Evolutionary conservation across 257 asterid genomes (phyloP).

Genomic region (Ligustrum vulgare): DNA sequence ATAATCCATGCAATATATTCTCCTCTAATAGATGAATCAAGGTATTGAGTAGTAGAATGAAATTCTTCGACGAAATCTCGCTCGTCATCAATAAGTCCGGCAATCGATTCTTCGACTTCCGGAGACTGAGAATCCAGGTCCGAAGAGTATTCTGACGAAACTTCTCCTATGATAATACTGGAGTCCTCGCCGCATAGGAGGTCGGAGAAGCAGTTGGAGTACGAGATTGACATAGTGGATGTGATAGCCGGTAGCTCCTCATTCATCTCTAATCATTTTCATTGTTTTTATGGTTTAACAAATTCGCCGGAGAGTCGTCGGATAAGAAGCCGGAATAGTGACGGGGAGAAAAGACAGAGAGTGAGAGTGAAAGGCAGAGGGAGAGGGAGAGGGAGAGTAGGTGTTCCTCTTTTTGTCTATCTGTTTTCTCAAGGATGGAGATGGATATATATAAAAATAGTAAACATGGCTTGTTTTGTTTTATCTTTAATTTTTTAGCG

Average conservation of each 20-base stretch:
- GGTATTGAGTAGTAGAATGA: slow-evolving; percentile 39
- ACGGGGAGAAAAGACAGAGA: slow-evolving; percentile 26
- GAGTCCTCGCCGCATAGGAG: slow-evolving; percentile 95
- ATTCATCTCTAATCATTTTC: slow-evolving; percentile 40
- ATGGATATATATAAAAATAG: slow-evolving; percentile 53
- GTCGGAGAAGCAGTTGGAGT: slow-evolving; percentile 91
- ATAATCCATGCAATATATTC: slow-evolving; percentile 83
- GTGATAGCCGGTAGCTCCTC: slow-evolving; percentile 24
- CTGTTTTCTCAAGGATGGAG: slow-evolving; percentile 38
- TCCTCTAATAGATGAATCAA: slow-evolving; percentile 62
- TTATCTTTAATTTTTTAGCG: too few species aligned
- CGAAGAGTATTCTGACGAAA: slow-evolving; percentile 70
- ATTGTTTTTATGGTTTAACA: neutral
- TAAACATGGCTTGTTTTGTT: too few species aligned
- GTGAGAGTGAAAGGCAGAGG: slow-evolving; percentile 15
- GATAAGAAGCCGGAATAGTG: slow-evolving; percentile 30
- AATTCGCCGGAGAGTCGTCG: slow-evolving; percentile 56
- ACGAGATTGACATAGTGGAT: slow-evolving; percentile 65
- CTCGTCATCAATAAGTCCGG: slow-evolving; percentile 77
- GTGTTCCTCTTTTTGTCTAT: slow-evolving; percentile 33
- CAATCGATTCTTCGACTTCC: slow-evolving; percentile 68
- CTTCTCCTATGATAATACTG: slow-evolving; percentile 48
- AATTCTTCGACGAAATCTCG: slow-evolving; percentile 31
- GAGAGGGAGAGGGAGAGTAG: slow-evolving; percentile 26
- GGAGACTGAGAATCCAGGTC: slow-evolving; percentile 50